Conservation (phyloP, 306 rosid genomes). For the Ammopiptanthus mongolicus region DNA sequence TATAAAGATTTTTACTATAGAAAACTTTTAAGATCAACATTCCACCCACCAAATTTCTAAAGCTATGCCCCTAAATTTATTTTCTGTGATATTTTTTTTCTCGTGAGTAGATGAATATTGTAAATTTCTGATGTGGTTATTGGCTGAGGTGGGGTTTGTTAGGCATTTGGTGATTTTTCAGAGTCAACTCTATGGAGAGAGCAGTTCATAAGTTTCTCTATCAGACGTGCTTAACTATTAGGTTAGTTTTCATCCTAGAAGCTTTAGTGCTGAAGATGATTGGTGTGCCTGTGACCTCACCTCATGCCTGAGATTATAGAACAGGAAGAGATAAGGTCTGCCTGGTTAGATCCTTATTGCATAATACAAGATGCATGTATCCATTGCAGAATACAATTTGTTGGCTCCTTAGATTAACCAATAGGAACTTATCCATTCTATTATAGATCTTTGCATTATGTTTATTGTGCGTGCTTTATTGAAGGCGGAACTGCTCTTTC, state of each 20-base stretch:
- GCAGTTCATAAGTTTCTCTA: neutral
- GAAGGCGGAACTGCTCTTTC: conserved; percentile 22
- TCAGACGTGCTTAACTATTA: neutral
- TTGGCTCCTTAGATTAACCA: neutral
- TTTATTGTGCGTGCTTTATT: conserved; percentile 12
- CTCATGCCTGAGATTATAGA: neutral
- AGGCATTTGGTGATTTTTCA: neutral
- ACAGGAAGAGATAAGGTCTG: neutral
- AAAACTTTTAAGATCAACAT: neutral
- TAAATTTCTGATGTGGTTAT: neutral
- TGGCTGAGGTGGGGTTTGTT: neutral
- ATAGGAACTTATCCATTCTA: neutral
- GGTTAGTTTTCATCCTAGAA: neutral
- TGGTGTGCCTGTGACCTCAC: neutral
- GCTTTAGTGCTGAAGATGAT: neutral
- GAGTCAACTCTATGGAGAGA: neutral
- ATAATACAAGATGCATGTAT: neutral
- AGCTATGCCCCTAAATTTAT: neutral
- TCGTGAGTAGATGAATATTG: neutral
- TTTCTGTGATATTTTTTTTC: neutral
- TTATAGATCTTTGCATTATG: neutral
- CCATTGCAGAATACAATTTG: neutral
- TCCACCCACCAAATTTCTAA: neutral
- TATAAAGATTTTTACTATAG: neutral
- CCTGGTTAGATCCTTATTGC: neutral